Evolutionary conservation across 768 basidiomycete species (phyloP).

Genomic region (Boletus vermiculosoides): DNA sequence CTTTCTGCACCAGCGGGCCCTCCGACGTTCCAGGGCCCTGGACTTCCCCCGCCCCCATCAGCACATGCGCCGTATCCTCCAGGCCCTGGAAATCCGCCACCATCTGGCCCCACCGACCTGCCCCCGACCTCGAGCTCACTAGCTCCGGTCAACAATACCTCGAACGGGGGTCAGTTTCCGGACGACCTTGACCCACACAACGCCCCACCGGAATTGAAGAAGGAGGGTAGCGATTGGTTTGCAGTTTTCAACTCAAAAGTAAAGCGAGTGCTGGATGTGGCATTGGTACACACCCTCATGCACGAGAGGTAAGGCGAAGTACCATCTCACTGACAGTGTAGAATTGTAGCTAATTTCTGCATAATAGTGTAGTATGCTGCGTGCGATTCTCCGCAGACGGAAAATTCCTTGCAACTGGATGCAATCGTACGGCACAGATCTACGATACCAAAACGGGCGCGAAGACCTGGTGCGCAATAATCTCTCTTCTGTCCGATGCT

Average conservation of each 20-base stretch:
- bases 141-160: slow-evolving; percentile 25
- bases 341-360: slow-evolving; percentile 8
- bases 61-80: slow-evolving; percentile 33
- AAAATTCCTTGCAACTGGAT: slow-evolving; percentile 90
- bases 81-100: slow-evolving; percentile 34
- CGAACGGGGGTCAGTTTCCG: slow-evolving; percentile 34
- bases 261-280: slow-evolving; percentile 76
- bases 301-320: slow-evolving; percentile 71
- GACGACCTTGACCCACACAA: slow-evolving; percentile 35
- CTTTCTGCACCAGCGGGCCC: slow-evolving; percentile 29
- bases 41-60: slow-evolving; percentile 36
- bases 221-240: slow-evolving; percentile 86
- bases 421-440: slow-evolving; percentile 94
- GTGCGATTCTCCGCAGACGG: slow-evolving; percentile 95
- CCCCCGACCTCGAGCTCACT: slow-evolving; percentile 23
- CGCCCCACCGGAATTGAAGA: slow-evolving; percentile 38
- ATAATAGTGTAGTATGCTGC: slow-evolving; percentile 74
- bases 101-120: slow-evolving; percentile 28
- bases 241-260: slow-evolving; percentile 82
- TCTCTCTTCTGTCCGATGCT: background rate
- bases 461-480: slow-evolving; percentile 70
- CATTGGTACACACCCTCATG: slow-evolving; percentile 79
- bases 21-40: slow-evolving; percentile 36
- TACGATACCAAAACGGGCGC: slow-evolving; percentile 86
- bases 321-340: background rate